These are phyloP conservation scores for Nothophoma quercina DNA, from an alignment of 2,329 filamentous ascomycete genomes.

Conservation along the genomic window DNA sequence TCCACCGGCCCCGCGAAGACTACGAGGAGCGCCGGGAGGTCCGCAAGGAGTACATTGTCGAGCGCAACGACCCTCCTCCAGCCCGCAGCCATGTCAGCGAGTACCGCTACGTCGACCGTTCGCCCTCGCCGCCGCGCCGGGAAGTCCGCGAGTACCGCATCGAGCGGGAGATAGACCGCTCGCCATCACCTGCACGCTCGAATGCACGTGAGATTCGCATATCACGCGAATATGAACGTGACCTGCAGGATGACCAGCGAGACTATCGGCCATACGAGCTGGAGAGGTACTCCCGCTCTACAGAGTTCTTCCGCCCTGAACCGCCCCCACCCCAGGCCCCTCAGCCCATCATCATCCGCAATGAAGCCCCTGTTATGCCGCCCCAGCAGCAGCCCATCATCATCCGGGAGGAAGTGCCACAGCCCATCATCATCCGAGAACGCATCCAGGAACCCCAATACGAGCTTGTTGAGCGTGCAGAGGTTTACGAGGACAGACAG, in stretches of 20 bases:
- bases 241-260: slow-evolving; percentile 37
- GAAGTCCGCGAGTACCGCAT: slow-evolving; percentile 61
- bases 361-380: slow-evolving; percentile 58
- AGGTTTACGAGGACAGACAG: slow-evolving; percentile 58
- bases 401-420: slow-evolving; percentile 59
- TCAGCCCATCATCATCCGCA: slow-evolving; percentile 59
- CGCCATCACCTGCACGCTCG: slow-evolving; percentile 55
- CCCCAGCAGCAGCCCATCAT: slow-evolving; percentile 65
- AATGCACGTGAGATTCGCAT: slow-evolving; percentile 43
- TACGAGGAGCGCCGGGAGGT: slow-evolving; percentile 41
- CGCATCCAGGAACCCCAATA: slow-evolving; percentile 62
- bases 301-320: slow-evolving; percentile 60
- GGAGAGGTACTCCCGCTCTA: slow-evolving; percentile 61
- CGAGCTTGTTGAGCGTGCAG: slow-evolving; percentile 66
- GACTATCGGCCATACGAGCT: slow-evolving; percentile 49
- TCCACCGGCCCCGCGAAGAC: slow-evolving; percentile 49
- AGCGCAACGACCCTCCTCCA: slow-evolving; percentile 39
- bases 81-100: slow-evolving; percentile 46
- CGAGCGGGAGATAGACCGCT: slow-evolving; percentile 59
- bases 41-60: slow-evolving; percentile 50
- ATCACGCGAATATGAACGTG: slow-evolving; percentile 44
- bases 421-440: slow-evolving; percentile 58
- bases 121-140: slow-evolving; percentile 53
- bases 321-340: slow-evolving; percentile 35
- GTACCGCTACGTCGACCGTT: slow-evolving; percentile 48